A percentile compares a stretch with the other conserved stretches of the same genome.
Evolutionary conservation across 2,329 filamentous ascomycete genomes (phyloP).

Genomic region (Rachicladosporium sp.): DNA sequence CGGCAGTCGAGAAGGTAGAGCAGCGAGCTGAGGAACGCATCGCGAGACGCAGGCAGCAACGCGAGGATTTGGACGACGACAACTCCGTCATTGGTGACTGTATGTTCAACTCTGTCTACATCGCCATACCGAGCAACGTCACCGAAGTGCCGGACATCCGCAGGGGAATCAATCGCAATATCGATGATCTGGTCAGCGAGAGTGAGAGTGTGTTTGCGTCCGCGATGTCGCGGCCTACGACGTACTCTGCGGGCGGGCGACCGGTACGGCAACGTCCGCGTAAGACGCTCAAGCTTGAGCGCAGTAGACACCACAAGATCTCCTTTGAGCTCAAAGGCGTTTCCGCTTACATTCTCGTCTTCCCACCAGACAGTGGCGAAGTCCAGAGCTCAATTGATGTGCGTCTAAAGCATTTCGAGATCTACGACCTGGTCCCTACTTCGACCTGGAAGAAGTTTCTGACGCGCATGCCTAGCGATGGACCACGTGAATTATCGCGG

Average conservation of each 20-base stretch:
- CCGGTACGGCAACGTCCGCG: slow-evolving; percentile 14
- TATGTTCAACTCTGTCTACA: slow-evolving; percentile 97
- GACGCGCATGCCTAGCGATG: slow-evolving; percentile 78
- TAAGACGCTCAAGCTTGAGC: slow-evolving; percentile 54
- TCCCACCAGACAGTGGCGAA: slow-evolving; percentile 63
- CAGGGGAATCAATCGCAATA: slow-evolving; percentile 72
- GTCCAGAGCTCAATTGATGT: slow-evolving; percentile 81
- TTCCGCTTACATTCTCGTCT: slow-evolving; percentile 68
- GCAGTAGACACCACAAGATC: slow-evolving; percentile 88
- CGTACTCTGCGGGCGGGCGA: slow-evolving; percentile 24
- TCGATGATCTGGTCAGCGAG: slow-evolving; percentile 77
- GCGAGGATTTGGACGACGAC: slow-evolving; percentile 53
- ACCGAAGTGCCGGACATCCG: slow-evolving; percentile 67
- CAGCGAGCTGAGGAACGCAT: slow-evolving; percentile 65
- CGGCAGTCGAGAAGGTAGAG: slow-evolving; percentile 82
- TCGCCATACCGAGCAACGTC: slow-evolving; percentile 74
- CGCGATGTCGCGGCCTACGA: slow-evolving; percentile 44
- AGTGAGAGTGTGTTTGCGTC: slow-evolving; percentile 80
- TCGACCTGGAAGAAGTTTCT: slow-evolving; percentile 98
- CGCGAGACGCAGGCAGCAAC: slow-evolving; percentile 42
- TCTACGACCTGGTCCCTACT: slow-evolving; percentile 87
- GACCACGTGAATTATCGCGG: slow-evolving; percentile 63
- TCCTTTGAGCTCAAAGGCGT: slow-evolving; percentile 84
- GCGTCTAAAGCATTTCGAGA: slow-evolving; percentile 68
- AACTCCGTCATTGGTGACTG: slow-evolving; percentile 87